These are phyloP conservation scores for Pythium insidiosum DNA, from an alignment of 352 stramenopile species.

Conservation along the genomic window DNA sequence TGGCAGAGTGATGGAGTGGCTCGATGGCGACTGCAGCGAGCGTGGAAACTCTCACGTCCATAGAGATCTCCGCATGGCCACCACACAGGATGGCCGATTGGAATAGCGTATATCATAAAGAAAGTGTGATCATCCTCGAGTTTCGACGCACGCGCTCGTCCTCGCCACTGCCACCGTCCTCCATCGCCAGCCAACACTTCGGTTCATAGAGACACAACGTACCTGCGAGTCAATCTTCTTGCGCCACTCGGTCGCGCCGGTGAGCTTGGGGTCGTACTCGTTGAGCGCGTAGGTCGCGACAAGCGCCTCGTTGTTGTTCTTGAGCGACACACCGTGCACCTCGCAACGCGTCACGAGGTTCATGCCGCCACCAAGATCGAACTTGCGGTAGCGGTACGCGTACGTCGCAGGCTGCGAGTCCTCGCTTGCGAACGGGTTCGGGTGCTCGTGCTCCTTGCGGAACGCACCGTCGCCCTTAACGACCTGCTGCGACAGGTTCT, in stretches of 20 bases:
- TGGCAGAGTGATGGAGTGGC: background rate
- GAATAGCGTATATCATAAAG: constrained; percentile 42
- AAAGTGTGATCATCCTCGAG: constrained; percentile 69
- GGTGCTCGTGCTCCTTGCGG: constrained; percentile 57
- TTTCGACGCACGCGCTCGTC: constrained; percentile 15
- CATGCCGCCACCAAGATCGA: constrained; percentile 85
- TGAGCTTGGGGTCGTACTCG: constrained; percentile 94
- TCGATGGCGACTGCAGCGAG: too few species aligned
- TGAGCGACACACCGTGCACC: constrained; percentile 88
- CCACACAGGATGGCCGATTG: constrained; percentile 10
- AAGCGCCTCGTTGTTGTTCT: constrained; percentile 86
- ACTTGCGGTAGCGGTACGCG: constrained; percentile 97
- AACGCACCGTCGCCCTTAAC: constrained; percentile 51
- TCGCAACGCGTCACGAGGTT: constrained; percentile 93
- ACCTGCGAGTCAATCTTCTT: constrained; percentile 96
- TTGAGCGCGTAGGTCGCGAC: constrained; percentile 96
- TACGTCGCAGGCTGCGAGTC: constrained; percentile 90
- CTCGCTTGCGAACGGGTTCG: constrained; percentile 95
- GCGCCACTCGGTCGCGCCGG: constrained; percentile 86
- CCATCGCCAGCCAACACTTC: too few species aligned
- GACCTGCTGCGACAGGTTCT: constrained; percentile 98
- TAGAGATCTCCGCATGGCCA: constrained; percentile 23
- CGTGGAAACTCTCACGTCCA: constrained; percentile 21
- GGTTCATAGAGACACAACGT: too few species aligned
- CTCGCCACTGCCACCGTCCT: constrained; percentile 8